Percentiles rank a stretch among this genome's conserved stretches.
Conservation (phyloP, 176 grass and related monocot genomes). For the Phoenix roebelenii region DNA sequence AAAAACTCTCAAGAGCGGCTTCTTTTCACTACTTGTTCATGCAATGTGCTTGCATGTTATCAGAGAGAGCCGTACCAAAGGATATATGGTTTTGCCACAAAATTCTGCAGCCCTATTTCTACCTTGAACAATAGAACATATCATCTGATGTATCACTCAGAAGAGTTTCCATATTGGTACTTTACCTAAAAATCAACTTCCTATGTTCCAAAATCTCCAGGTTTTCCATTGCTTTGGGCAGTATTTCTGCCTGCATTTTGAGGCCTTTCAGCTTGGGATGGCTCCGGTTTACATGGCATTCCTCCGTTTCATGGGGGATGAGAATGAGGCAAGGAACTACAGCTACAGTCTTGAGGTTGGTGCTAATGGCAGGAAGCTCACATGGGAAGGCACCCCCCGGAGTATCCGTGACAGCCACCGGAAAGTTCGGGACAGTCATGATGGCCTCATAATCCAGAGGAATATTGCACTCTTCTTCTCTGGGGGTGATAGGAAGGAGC, state of each 20-base stretch:
- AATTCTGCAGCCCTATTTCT: no score
- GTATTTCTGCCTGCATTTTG: slow-evolving; percentile 94
- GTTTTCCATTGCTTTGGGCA: slow-evolving; percentile 91
- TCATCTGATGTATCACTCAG: no score
- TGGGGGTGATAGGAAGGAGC: slow-evolving; percentile 83
- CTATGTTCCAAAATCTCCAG: slow-evolving; percentile 17
- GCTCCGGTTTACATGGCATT: slow-evolving; percentile 95
- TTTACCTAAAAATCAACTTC: no score
- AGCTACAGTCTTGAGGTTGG: slow-evolving; percentile 85
- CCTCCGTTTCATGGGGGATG: slow-evolving; percentile 86
- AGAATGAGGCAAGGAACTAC: slow-evolving; percentile 71
- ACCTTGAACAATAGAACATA: no score
- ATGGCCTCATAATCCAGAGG: slow-evolving; percentile 83
- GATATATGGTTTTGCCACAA: no score
- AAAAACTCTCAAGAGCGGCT: no score
- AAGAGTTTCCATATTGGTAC: no score
- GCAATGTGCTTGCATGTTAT: no score
- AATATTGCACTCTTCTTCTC: slow-evolving; percentile 96
- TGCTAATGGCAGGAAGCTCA: slow-evolving; percentile 60
- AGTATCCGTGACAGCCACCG: slow-evolving; percentile 79
- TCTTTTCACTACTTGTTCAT: no score
- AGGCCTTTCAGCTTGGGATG: slow-evolving; percentile 87
- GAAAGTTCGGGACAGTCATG: slow-evolving; percentile 86
- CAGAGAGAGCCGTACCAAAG: no score
- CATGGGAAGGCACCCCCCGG: slow-evolving; percentile 83